A percentile compares a stretch with the other conserved stretches of the same genome.
Conservation (phyloP, 495 filamentous ascomycete species). For the Oidiodendron maius region DNA sequence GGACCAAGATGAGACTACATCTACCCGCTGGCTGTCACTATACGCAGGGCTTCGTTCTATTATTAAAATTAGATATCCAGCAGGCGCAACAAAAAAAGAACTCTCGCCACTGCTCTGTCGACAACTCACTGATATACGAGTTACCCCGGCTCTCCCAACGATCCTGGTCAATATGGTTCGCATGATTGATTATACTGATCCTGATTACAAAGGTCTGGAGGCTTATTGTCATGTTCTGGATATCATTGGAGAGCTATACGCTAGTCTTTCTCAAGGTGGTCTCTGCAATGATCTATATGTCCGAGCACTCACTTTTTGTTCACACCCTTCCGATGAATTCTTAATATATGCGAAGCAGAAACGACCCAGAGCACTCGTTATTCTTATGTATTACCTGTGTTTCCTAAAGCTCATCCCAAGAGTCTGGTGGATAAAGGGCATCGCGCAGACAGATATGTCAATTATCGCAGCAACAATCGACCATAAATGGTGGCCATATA, state of each 20-base stretch:
- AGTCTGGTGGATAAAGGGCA: slow-evolving; percentile 41
- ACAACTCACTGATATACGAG: slow-evolving; percentile 3
- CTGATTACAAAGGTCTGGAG: slow-evolving; percentile 13
- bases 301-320: slow-evolving; percentile 32
- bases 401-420: slow-evolving; percentile 32
- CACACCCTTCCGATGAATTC: slow-evolving; percentile 45
- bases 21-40: slow-evolving; percentile 14
- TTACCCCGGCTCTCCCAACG: slow-evolving; percentile 7
- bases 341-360: slow-evolving; percentile 41
- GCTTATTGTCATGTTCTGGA: slow-evolving; percentile 15
- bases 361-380: slow-evolving; percentile 47
- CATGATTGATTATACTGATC: slow-evolving; percentile 7
- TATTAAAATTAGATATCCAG: background rate
- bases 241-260: slow-evolving; percentile 15
- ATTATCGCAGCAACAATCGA: slow-evolving; percentile 33
- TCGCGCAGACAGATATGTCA: slow-evolving; percentile 31
- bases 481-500: slow-evolving; percentile 23
- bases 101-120: slow-evolving; percentile 14
- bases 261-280: slow-evolving; percentile 15
- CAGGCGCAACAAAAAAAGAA: background rate
- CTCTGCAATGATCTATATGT: slow-evolving; percentile 3
- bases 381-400: slow-evolving; percentile 39
- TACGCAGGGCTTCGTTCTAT: slow-evolving; percentile 10
- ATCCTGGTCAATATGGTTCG: slow-evolving; percentile 13
- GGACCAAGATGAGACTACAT: slow-evolving; percentile 7